A percentile compares a stretch with the other conserved stretches of the same genome.
Conservation (phyloP, 1,284 basidiomycete species). For the Omphalotus olearius region DNA sequence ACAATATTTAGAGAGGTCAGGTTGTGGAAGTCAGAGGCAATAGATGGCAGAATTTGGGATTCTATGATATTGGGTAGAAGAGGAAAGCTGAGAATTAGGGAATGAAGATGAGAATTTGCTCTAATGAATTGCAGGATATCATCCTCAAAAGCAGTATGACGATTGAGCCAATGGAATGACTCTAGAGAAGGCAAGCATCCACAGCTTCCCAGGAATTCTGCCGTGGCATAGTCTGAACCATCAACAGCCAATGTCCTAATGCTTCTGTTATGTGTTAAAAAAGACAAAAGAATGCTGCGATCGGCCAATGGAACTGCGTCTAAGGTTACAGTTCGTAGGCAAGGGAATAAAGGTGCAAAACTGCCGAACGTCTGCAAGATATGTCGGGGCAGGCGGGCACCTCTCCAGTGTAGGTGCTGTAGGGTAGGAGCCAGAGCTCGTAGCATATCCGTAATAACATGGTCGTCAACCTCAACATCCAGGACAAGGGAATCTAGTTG, state of each 20-base stretch:
- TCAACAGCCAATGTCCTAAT: conserved; percentile 23
- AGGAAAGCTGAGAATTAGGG: conserved; percentile 18
- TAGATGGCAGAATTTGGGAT: conserved; percentile 17
- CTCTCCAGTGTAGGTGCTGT: conserved; percentile 21
- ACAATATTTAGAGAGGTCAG: conserved; percentile 24
- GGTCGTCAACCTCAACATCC: conserved; percentile 7
- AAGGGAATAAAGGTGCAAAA: conserved; percentile 14
- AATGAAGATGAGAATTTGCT: conserved; percentile 23
- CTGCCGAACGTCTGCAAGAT: conserved; percentile 2
- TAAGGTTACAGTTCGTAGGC: conserved; percentile 19
- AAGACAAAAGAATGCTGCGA: conserved; percentile 12
- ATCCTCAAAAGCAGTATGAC: conserved; percentile 9
- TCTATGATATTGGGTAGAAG: conserved; percentile 17
- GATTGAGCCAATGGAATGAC: conserved; percentile 20
- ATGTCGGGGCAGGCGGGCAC: conserved; percentile 13
- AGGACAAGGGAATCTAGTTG: conserved; percentile 20
- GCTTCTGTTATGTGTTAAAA: conserved; percentile 18
- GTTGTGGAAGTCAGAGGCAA: conserved; percentile 15
- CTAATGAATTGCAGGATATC: conserved; percentile 21
- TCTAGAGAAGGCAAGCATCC: conserved; percentile 22
- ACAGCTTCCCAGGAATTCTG: conserved; percentile 17
- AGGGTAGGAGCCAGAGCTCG: conserved; percentile 17
- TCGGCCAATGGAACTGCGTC: conserved; percentile 16
- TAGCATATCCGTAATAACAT: conserved; percentile 16
- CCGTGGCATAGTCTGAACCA: conserved; percentile 9